These are phyloP conservation scores for Entomortierella beljakovae DNA, from an alignment of 192 early-diverging fungal species.

Conservation along the genomic window DNA sequence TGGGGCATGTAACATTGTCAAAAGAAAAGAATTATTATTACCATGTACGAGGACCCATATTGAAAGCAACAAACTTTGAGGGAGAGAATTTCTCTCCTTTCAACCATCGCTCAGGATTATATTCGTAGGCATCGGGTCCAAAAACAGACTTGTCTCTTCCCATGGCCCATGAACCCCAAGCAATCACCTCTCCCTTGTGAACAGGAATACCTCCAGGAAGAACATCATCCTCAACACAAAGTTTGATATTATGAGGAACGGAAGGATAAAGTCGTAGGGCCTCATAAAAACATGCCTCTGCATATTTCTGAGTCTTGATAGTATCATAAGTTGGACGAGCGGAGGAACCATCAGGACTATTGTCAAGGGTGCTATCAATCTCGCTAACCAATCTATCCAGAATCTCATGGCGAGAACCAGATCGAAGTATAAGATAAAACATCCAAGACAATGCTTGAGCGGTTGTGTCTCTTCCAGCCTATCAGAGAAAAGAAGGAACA, in stretches of 20 bases:
- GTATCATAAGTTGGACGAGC: conserved; percentile 23
- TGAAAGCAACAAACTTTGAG: conserved; percentile 64
- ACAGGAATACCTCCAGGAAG: conserved; percentile 71
- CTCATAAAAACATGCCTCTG: conserved; percentile 63
- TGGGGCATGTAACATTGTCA: background rate
- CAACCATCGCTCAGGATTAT: conserved; percentile 76
- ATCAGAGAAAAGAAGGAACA: background rate
- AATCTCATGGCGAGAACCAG: conserved; percentile 41
- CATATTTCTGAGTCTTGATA: conserved; percentile 34
- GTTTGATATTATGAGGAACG: conserved; percentile 68
- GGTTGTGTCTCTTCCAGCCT: conserved; percentile 65
- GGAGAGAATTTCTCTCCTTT: conserved; percentile 34
- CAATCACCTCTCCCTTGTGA: conserved; percentile 58
- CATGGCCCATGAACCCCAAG: conserved; percentile 60
- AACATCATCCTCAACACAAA: conserved; percentile 64
- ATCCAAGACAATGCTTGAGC: conserved; percentile 68
- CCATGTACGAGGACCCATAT: conserved; percentile 65
- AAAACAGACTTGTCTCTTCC: conserved; percentile 64
- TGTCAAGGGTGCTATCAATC: conserved; percentile 18
- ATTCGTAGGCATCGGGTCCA: conserved; percentile 71
- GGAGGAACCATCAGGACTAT: background rate
- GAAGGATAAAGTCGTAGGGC: conserved; percentile 71
- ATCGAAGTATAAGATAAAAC: conserved; percentile 53
- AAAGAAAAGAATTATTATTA: conserved; percentile 3
- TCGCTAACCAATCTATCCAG: conserved; percentile 42